A percentile compares a stretch with the other conserved stretches of the same genome.
phyloP scores from a whole-genome alignment of 148 eudicot species.

The Rhododendron ovatum region DNA sequence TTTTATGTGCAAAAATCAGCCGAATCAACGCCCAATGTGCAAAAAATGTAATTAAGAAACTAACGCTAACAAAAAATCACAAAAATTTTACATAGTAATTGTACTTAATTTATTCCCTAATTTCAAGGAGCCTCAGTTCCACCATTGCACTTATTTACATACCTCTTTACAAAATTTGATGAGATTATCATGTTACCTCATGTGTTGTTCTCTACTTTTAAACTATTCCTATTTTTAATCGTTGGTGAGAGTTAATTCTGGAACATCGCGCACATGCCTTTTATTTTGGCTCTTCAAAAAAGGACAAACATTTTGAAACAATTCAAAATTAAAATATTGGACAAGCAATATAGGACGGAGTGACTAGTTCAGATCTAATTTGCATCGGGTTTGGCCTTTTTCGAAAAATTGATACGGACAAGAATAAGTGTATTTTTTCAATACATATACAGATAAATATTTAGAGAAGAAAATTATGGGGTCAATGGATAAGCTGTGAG shows the following conservation, averaged over 20 bases:
- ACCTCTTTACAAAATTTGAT: too few relatives aligned
- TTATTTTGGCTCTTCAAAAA: too few relatives aligned
- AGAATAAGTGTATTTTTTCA: neutral
- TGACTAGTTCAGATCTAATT: neutral
- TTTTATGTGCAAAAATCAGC: neutral
- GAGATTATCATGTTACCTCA: too few relatives aligned
- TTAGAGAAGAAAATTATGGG: neutral
- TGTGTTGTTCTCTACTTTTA: too few relatives aligned
- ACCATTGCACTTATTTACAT: neutral
- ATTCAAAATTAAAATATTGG: neutral
- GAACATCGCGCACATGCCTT: neutral
- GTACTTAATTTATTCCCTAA: too few relatives aligned
- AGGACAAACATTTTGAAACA: neutral
- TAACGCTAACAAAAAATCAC: neutral
- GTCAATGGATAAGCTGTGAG: conserved; percentile 52
- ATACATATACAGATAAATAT: neutral
- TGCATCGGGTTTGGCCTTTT: conserved; percentile 22
- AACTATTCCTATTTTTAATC: too few relatives aligned
- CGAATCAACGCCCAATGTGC: neutral
- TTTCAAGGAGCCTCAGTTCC: neutral
- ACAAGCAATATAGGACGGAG: neutral
- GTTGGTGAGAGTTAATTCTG: neutral
- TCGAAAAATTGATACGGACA: neutral
- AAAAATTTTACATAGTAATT: too few relatives aligned
- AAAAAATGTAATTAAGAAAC: neutral